Conservation (phyloP, 2,329 filamentous ascomycete species). For the Aspergillus sp. region DNA sequence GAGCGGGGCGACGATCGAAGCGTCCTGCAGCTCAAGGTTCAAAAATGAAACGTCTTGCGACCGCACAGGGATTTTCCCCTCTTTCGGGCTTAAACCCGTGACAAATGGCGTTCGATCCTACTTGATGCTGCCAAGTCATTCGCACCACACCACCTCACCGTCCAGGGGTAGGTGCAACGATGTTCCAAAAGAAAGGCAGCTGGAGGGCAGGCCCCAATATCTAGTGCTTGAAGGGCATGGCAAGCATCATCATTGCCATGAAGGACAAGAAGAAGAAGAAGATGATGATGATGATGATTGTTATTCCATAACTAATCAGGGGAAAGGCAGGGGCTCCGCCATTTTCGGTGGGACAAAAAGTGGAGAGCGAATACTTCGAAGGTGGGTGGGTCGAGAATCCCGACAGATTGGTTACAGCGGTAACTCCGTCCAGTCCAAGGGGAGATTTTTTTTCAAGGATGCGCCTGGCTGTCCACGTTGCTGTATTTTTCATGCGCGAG, state of each 20-base stretch:
- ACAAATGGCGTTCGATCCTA: background rate
- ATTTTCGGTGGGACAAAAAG: constrained; percentile 12
- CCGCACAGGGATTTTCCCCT: background rate
- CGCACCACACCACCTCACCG: background rate
- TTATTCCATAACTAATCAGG: background rate
- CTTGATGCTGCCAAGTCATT: background rate
- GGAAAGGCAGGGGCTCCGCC: background rate
- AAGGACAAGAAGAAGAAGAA: no score
- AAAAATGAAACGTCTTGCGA: background rate
- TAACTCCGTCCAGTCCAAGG: constrained; percentile 5
- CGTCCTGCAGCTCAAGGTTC: background rate
- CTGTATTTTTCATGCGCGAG: no score
- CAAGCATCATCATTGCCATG: no score
- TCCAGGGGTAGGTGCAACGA: background rate
- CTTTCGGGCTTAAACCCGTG: background rate
- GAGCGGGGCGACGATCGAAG: background rate
- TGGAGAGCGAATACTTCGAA: constrained; percentile 15
- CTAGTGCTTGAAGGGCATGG: no score
- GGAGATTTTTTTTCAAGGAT: no score
- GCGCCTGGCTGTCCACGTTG: no score
- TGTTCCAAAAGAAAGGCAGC: no score
- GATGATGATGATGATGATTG: no score
- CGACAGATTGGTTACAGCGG: constrained; percentile 22
- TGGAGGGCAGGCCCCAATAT: no score
- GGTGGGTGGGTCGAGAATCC: constrained; percentile 17